Evolutionary conservation across 23 red algal genomes (phyloP), one percentile per base, ranked within the genome.

Genomic region (Chondrus crispus): DNA sequence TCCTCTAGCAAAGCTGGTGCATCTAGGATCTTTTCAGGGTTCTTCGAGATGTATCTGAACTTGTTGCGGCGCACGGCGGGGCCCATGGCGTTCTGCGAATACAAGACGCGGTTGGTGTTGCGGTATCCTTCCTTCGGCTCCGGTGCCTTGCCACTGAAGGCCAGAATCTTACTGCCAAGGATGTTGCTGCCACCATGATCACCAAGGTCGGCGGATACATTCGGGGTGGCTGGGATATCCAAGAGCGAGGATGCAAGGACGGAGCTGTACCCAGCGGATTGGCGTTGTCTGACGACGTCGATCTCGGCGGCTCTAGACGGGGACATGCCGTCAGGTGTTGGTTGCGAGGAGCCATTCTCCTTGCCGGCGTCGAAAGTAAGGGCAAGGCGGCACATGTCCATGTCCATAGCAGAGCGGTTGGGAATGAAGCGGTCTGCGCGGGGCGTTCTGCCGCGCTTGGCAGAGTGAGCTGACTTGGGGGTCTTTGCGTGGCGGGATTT

Each of bases 61-160:
- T 68, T 85, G 80, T 92, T 94, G 12, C 95, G 95, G 51, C 95
- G 87, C 24, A 84, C 89, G 42, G 74, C 74, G 11, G 88, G 68
- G 6, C 63, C 75, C 55, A 46, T 46, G 39, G 24, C 51, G 13
- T 79, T 62, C 22, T 87, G 82, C 24, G 55, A 64, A 45, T 99
- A 99, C 3, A 99, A 83, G 14, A 99, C 97, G 11, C 91, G 88
- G 72, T 87, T 80, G 28, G 96, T 82, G 63, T 94, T 96, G 60
- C 90, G 74, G 75, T 98, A 91, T 20, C 94, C 97, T 49, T 91
- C 83, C 46, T 93, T 81, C 38, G 91, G 94, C 11, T 49, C 86
- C n/a, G 97, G 93, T 1, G 97, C 93, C 84, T 96, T 99, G 60
- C 84, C 75, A 44, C 93, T 93, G 85, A 99, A 99, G 2, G 97